Evolutionary conservation across 1,284 basidiomycete species (phyloP).

Genomic region (Ceratobasidium papillatum): DNA sequence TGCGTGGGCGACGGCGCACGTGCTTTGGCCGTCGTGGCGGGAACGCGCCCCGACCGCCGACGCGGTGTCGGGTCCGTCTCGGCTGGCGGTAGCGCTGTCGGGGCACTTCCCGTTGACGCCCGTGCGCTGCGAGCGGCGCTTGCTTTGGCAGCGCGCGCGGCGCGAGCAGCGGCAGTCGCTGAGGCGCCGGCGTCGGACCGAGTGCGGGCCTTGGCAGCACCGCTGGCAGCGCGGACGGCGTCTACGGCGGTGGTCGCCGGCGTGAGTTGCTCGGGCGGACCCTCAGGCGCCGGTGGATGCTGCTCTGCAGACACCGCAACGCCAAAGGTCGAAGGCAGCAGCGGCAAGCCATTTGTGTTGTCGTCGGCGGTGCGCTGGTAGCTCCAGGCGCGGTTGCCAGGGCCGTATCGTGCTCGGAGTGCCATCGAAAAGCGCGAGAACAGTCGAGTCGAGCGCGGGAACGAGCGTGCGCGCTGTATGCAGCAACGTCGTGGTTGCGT

Average conservation of each 20-base stretch:
- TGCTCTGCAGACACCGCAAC: constrained; percentile 19
- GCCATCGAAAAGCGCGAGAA: constrained; percentile 1
- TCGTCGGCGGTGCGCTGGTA: constrained; percentile 33
- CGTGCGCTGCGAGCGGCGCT: constrained; percentile 23
- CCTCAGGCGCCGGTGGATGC: neutral
- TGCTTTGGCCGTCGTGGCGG: constrained; percentile 25
- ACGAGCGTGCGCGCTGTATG: constrained; percentile 37
- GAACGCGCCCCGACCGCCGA: constrained; percentile 22
- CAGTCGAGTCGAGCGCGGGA: neutral
- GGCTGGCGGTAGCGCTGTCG: neutral
- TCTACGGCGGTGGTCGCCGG: neutral
- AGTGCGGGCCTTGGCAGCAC: constrained; percentile 14
- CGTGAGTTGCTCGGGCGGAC: neutral
- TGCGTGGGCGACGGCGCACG: constrained; percentile 32
- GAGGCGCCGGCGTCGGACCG: constrained; percentile 18
- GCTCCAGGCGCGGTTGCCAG: constrained; percentile 33
- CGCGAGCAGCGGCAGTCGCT: constrained; percentile 14
- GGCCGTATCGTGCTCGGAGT: constrained; percentile 27
- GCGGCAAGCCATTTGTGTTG: constrained; percentile 3
- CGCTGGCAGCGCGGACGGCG: neutral
- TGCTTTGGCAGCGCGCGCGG: constrained; percentile 15
- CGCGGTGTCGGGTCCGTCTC: constrained; percentile 3
- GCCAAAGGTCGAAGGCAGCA: constrained; percentile 21
- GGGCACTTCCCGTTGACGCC: neutral
- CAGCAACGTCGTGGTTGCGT: constrained; percentile 39